phyloP scores from a whole-genome alignment of 2,329 filamentous ascomycete genomes.

The Clarireedia sp. region DNA sequence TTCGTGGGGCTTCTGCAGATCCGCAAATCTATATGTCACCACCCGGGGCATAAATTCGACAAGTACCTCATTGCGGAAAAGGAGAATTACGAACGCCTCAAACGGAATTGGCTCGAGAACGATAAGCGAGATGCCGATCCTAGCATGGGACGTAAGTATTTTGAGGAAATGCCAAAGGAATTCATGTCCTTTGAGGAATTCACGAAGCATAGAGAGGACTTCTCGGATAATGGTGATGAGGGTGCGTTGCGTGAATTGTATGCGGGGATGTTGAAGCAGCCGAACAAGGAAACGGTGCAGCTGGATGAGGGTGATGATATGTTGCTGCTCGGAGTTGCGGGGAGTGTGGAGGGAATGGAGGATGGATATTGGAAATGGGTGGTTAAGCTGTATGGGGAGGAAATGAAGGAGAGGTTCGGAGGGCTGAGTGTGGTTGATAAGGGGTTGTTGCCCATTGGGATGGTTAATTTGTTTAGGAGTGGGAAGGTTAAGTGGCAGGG shows the following conservation, averaged over 20 bases:
- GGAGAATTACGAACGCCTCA: slow-evolving; percentile 27
- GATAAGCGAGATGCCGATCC: too few relatives aligned
- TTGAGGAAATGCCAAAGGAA: slow-evolving; percentile 3
- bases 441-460: slow-evolving; percentile 34
- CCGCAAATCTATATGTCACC: slow-evolving; percentile 21
- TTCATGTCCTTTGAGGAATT: slow-evolving; percentile 37
- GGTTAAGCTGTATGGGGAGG: slow-evolving; percentile 31
- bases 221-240: slow-evolving; percentile 16
- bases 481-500: slow-evolving; percentile 34
- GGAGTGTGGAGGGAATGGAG: slow-evolving; percentile 9
- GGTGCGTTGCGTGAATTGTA: slow-evolving; percentile 23
- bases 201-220: slow-evolving; percentile 30
- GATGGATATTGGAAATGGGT: slow-evolving; percentile 34
- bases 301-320: slow-evolving; percentile 12
- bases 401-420: slow-evolving; percentile 35
- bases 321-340: slow-evolving; percentile 1
- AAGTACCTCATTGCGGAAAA: slow-evolving; percentile 29
- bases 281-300: slow-evolving; percentile 25
- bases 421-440: slow-evolving; percentile 34
- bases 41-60: slow-evolving; percentile 23
- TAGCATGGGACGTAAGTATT: neutral
- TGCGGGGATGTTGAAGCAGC: slow-evolving; percentile 24
- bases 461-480: slow-evolving; percentile 33
- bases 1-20: slow-evolving; percentile 31
- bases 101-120: slow-evolving; percentile 18